Evolutionary conservation across 179 eudicot species (phyloP), one percentile per base, ranked within the genome.

Genomic region (Corrigiola litoralis): DNA sequence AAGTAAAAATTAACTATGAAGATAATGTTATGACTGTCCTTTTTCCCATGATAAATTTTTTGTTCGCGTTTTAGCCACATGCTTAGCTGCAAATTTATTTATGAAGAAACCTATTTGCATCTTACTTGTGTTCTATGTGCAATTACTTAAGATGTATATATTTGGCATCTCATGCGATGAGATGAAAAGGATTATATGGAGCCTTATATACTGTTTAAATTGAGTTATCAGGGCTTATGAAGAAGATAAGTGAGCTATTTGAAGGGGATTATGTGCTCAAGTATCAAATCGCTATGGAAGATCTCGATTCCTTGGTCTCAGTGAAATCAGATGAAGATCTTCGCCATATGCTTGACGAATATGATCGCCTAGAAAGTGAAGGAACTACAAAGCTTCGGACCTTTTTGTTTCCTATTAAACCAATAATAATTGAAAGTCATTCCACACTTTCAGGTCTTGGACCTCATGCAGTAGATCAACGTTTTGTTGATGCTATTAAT

Each of bases 311-410:
- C 36, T 66, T 89, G 16, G 85, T 91, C 41, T 70, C 97, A 0
- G 96, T 89, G 14, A 91, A 77, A 75, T 72, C 81, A 0, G 88
- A 91, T 17, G 95, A 91, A 66, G 97, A 91, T 55, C 56, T 91
- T 27, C 75, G 61, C 33, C 82, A 86, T 79, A 86, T 87, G 88
- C 63, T 85, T 0, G 88, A 85, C 0, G 97, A 91, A 62, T 73
- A 84, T 29, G 88, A 91, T 56, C 86, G 84, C 9, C 63, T 69
- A 8, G 85, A 82, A 57, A 48, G 38, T 4, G 59, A 51, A 3
- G 83, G 80, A 21, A 51, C 31, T 55, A 71, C 81, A 13, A 83
- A 80, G 68, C 78, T 91, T 20, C 86, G 95, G 3, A 73, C 88
- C 12, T 91, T 81, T 72, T 77, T 91, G 14, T 91, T 91, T 71